Base-by-base conservation (phyloP, 495 filamentous ascomycete genomes). In the Penicillium roqueforti region DNA sequence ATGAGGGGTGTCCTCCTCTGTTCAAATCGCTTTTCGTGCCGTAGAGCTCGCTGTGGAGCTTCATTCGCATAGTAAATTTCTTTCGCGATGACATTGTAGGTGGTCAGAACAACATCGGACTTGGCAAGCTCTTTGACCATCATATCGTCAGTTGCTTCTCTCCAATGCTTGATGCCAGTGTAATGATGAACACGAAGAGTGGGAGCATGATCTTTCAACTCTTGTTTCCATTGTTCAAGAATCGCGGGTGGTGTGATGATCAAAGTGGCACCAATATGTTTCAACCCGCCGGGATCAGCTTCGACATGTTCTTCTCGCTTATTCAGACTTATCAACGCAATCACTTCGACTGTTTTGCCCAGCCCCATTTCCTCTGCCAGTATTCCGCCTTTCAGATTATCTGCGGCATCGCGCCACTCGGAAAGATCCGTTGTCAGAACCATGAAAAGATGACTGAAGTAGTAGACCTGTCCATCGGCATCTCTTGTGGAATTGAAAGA, bases 301-400 rank as follows among this genome's bases (percentile, higher is more conserved):
- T 59, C 67, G 14, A 60, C 16, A 39, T 57, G 56, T 19, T 60
- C 45, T n/a, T n/a, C n/a, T 8, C 65, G 76, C 32, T 52, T 72
- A 61, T 95, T 84, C 41, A 87, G 64, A 40, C 79, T 80, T 1
- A 95, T 85, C 18, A 97, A 69, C 2, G 87, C 81, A 41, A 93
- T 88, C 46, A 92, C 78, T 66, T 98, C 93, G 18, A 97, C 81
- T 0, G 93, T 97, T 66, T 98, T 98, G 1, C 93, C 93, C 4
- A 98, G 73, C 0, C 92, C 92, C 93, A 97, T 97, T 70, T 98
- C 93, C 68, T 98, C 92, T 0, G 91, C 89, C 19, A 98, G 78
- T 26, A 89, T 82, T 0, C 87, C 86, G 16, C 84, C 85, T 28
- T 62, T 73, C 0, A 83, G 58, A 23, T 67, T 37, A 29, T 66